phyloP scores from a whole-genome alignment of 352 stramenopile species.

The Pythium sp. region DNA sequence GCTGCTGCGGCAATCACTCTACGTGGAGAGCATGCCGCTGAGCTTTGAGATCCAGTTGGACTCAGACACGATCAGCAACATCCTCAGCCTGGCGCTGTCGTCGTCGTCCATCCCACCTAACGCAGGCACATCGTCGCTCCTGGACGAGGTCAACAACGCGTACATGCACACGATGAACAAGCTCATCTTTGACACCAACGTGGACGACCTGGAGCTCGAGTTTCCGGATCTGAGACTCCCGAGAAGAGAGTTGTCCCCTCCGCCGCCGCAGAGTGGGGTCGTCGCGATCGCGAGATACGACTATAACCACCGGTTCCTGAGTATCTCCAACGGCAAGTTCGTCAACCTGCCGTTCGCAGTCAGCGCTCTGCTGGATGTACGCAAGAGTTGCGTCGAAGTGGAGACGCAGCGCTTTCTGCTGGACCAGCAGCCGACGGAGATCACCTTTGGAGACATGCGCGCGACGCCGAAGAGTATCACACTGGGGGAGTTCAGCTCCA shows the following conservation, averaged over 20 bases:
- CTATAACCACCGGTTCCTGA: constrained; percentile 66
- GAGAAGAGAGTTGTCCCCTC: constrained; percentile 12
- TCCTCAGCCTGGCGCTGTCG: constrained; percentile 65
- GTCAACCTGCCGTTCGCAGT: constrained; percentile 71
- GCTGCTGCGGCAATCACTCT: constrained; percentile 58
- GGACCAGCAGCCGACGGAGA: constrained; percentile 64
- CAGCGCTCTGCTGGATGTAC: constrained; percentile 70
- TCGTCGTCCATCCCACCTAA: constrained; percentile 50
- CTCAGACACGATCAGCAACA: constrained; percentile 65
- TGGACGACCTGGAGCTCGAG: constrained; percentile 55
- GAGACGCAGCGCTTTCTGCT: constrained; percentile 58
- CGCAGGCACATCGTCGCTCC: constrained; percentile 52
- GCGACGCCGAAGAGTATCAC: constrained; percentile 64
- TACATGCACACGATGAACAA: constrained; percentile 95
- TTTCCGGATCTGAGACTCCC: constrained; percentile 56
- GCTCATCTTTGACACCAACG: constrained; percentile 83
- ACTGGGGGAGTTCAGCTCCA: constrained; percentile 61
- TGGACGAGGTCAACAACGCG: constrained; percentile 89
- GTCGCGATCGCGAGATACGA: constrained; percentile 53
- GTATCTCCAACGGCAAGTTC: constrained; percentile 60
- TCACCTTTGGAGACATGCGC: constrained; percentile 52
- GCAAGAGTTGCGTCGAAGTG: constrained; percentile 63
- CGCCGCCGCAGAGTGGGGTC: constrained; percentile 50
- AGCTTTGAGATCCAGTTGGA: constrained; percentile 64
- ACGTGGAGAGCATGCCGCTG: constrained; percentile 77